Conservation (phyloP, 768 basidiomycete species). For the Mycena galopus region DNA sequence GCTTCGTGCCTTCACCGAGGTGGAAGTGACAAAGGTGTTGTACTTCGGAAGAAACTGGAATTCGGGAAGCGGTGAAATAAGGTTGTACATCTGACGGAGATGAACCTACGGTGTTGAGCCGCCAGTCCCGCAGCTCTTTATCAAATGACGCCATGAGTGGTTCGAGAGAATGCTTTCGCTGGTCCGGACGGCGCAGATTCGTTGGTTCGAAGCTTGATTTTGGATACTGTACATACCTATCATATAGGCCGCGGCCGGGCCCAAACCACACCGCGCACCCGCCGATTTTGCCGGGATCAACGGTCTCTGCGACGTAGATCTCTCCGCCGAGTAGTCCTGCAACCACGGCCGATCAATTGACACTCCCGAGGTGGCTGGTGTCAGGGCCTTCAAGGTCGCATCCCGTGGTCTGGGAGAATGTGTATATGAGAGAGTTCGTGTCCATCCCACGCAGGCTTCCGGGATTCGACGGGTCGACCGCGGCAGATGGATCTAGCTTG, state of each 20-base stretch:
- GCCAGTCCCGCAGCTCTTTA: constrained; percentile 23
- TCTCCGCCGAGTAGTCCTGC: constrained; percentile 25
- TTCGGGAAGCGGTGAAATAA: background rate
- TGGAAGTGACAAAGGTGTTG: constrained; percentile 7
- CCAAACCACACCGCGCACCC: constrained; percentile 30
- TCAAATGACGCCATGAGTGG: background rate
- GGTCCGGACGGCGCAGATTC: background rate
- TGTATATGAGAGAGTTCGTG: too few relatives aligned
- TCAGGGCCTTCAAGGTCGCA: background rate
- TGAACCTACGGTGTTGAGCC: background rate
- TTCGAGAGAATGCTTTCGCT: constrained; percentile 6
- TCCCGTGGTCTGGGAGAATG: constrained; percentile 11
- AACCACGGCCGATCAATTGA: constrained; percentile 5
- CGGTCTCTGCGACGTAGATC: constrained; percentile 27
- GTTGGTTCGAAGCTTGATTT: background rate
- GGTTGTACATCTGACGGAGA: background rate
- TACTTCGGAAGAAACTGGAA: constrained; percentile 20
- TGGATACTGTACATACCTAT: constrained; percentile 17
- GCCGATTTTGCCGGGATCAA: constrained; percentile 8
- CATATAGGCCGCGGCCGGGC: constrained; percentile 26
- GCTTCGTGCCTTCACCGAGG: constrained; percentile 20
- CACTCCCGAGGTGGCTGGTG: background rate
- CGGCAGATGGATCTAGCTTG: too few relatives aligned
- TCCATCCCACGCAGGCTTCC: too few relatives aligned
- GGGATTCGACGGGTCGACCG: too few relatives aligned